Evolutionary conservation across 2,329 filamentous ascomycete species (phyloP), one percentile per base, ranked within the genome.

Genomic region (Fusarium sp.): DNA sequence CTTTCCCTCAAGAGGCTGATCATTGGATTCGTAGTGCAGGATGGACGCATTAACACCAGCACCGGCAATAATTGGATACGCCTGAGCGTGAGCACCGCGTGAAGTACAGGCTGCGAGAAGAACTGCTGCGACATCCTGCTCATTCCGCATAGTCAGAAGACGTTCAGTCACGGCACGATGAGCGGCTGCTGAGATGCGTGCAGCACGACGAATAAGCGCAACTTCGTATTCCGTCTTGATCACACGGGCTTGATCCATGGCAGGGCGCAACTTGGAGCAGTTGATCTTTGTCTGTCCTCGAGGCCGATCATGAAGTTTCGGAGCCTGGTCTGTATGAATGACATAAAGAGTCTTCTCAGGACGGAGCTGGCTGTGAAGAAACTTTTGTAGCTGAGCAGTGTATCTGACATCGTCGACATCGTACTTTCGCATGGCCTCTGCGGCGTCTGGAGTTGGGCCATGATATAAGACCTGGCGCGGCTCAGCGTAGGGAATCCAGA

Each of bases 31-130:
- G 79, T 99, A 99, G 80, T 99, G 96, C 43, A 98, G 84, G 0
- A 92, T 95, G 16, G 92, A 90, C 8, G 92, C 94, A 76, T 96
- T 96, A n/a, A 85, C 78, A 2, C 95, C 95, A 3, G 92, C 89
- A 3, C 92, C 95, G 47, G 93, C 93, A 73, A 99, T 98, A n/a
- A 94, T 88, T 49, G 91, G 89, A 78, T 99, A 99, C 0, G 95
- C 90, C 82, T 97, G 93, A 53, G 89, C 84, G 69, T 91, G 92
- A 6, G 93, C 91, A 67, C 92, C 92, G 55, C 87, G 84, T 10
- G 90, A 86, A 52, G 92, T 89, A 78, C 94, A 97, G 24, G 88
- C 87, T 34, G 89, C 86, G 25, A 91, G 83, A 77, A 97, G 97
- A 14, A 91, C 83, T 45, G 92, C 94, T 77, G 97, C 92, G 27